Conservation (phyloP, 2,329 filamentous ascomycete genomes). For the Alternaria angustiovoidea region DNA sequence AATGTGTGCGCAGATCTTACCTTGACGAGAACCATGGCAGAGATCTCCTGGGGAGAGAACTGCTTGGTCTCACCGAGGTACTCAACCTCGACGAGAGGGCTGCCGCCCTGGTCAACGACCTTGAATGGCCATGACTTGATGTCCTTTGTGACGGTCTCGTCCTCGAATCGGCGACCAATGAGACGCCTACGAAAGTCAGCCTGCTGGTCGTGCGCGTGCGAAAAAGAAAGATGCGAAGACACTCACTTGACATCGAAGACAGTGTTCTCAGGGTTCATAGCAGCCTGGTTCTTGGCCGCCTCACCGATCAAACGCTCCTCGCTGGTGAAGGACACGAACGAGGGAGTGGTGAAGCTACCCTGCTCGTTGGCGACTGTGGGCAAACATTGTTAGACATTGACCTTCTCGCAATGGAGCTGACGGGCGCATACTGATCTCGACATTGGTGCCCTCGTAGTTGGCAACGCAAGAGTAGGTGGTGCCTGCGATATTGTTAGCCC, state of each 20-base stretch:
- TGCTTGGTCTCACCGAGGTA: constrained; percentile 94
- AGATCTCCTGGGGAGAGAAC: constrained; percentile 98
- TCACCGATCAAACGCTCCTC: constrained; percentile 99
- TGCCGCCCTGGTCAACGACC: constrained; percentile 87
- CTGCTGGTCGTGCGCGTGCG: constrained; percentile 4
- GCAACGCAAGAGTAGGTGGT: constrained; percentile 99
- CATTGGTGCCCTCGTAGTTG: constrained; percentile 98
- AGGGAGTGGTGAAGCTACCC: constrained; percentile 98
- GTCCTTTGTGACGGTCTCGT: constrained; percentile 98
- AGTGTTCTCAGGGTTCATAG: constrained; percentile 98
- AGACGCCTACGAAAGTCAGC: constrained; percentile 74
- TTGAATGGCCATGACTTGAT: constrained; percentile 99
- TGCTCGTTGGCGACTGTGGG: constrained; percentile 92
- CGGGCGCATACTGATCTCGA: constrained; percentile 85
- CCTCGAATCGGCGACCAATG: constrained; percentile 94
- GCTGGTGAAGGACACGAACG: constrained; percentile 98
- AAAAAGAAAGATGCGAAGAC: constrained; percentile 24
- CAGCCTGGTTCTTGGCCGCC: constrained; percentile 99
- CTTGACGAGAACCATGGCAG: constrained; percentile 98
- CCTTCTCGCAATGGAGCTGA: constrained; percentile 8
- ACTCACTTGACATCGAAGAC: constrained; percentile 98
- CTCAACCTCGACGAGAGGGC: constrained; percentile 92
- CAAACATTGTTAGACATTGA: constrained; percentile 31
- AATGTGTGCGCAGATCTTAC: constrained; percentile 57
- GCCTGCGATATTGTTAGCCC: constrained; percentile 65